Base-by-base conservation (phyloP, 108 stramenopile species). In the Nitzschia inconspicua region DNA sequence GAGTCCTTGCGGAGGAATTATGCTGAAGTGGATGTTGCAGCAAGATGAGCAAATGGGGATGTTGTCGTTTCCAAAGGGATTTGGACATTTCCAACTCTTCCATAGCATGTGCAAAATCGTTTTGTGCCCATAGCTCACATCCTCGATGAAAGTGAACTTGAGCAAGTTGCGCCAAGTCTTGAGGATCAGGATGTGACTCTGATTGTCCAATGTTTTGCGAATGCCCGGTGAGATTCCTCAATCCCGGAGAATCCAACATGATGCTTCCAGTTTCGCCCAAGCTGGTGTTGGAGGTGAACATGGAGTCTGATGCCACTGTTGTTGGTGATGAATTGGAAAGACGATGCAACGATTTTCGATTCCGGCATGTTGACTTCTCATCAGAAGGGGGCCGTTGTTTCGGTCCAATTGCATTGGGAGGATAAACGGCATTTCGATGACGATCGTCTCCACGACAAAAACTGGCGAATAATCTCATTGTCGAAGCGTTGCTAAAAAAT, bases 31-130 rank as follows among this genome's bases (percentile, higher is more conserved):
- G n/a, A n/a, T n/a, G n/a, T n/a, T n/a, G n/a, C n/a, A n/a, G n/a
- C n/a, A n/a, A n/a, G n/a, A n/a, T n/a, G n/a, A n/a, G n/a, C n/a
- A n/a, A n/a, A n/a, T n/a, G n/a, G n/a, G n/a, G n/a, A n/a, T n/a
- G n/a, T n/a, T n/a, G n/a, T n/a, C n/a, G n/a, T n/a, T n/a, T n/a
- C n/a, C n/a, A n/a, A n/a, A n/a, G n/a, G n/a, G n/a, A n/a, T n/a
- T n/a, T n/a, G n/a, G 51, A 52, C 11, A 30, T 30, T n/a, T 52
- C 51, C 18, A 52, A 16, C n/a, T 52, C 51, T 34, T 14, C 14
- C 4, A n/a, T 7, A 32, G 51, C 51, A 35, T 16, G 20, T 52
- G 31, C 30, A 26, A n/a, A n/a, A 52, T 52, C 27, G 27, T 52
- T 19, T 32, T 13, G 29, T 30, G 32, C 35, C 51, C 51, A 52